Evolutionary conservation across 768 basidiomycete genomes (phyloP).

Genomic region (Pholiota molesta): DNA sequence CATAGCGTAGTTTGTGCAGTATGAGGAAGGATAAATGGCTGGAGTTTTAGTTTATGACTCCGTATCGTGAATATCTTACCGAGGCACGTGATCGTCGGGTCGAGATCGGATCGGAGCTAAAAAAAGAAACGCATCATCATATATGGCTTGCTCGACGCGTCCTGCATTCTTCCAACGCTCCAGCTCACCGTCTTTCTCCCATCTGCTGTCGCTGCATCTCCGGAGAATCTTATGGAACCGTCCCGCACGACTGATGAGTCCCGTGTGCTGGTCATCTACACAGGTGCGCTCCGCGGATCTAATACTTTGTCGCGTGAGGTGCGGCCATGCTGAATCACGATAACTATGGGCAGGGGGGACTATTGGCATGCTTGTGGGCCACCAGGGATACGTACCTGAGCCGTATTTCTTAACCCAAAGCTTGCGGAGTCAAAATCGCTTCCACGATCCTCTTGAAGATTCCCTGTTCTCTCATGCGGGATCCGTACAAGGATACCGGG

Average conservation of each 20-base stretch:
- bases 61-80: slow-evolving; percentile 24
- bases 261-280: slow-evolving; percentile 86
- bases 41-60: slow-evolving; percentile 8
- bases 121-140: not conserved
- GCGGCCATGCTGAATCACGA: not conserved
- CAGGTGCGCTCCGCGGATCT: slow-evolving; percentile 40
- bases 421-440: slow-evolving; percentile 79
- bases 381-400: slow-evolving; percentile 82
- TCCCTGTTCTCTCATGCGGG: slow-evolving; percentile 82
- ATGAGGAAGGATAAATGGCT: slow-evolving; percentile 10
- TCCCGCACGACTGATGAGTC: slow-evolving; percentile 64
- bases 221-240: slow-evolving; percentile 46
- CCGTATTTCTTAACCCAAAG: slow-evolving; percentile 88
- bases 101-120: slow-evolving; percentile 11
- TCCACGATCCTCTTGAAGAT: slow-evolving; percentile 89
- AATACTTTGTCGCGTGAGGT: not conserved
- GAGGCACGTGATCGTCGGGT: slow-evolving; percentile 27
- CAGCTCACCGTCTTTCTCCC: not conserved
- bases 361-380: slow-evolving; percentile 83
- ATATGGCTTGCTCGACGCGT: slow-evolving; percentile 1
- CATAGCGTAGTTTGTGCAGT: slow-evolving; percentile 43
- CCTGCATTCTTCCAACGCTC: not conserved
- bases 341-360: slow-evolving; percentile 59
- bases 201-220: slow-evolving; percentile 5
- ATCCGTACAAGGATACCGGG: slow-evolving; percentile 78